Base-by-base conservation (phyloP, 2,329 filamentous ascomycete species). In the Fusarium luffae region DNA sequence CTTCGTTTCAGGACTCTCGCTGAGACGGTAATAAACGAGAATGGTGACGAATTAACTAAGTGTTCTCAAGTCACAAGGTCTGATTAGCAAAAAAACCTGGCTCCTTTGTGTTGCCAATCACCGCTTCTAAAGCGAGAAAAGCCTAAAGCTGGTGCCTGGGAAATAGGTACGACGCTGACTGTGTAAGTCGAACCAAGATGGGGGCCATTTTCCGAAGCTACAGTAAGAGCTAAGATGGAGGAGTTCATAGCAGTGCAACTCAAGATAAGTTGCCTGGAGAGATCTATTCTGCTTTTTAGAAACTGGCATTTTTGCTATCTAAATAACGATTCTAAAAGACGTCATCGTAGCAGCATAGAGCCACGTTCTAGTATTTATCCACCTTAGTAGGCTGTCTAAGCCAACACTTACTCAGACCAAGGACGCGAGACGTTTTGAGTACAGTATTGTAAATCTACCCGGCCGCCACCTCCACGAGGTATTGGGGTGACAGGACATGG, bases 61-160 rank as follows among this genome's bases (percentile, higher is more conserved):
- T 46, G 51, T 51, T 16, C 32, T 18, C 44, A 56, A 69, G 63
- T 70, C 68, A 71, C 63, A 68, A 71, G 68, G 68, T 46, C 54
- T 56, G 32, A 41, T 40, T 40, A 41, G 32, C n/a, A 54, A 40
- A 59, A 59, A 59, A 70, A 43, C 41, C 34, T 60, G 63, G 40
- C 23, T 60, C n/a, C 41, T 49, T 48, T 68, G 67, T 70, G 63
- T 64, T 68, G 67, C 67, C 62, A 68, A 59, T 59, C 66, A 54
- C 51, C 18, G n/a, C 49, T 44, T 56, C 43, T 19, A 54, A 51
- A 59, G 63, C 37, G 49, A 54, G 48, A 37, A 55, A 60, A 34
- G 59, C 67, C 63, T 70, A 51, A 67, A 52, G 54, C 63, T 65
- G 67, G 51, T 70, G 68, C 63, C 68, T 71, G 54, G 59, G 47